Conservation (phyloP, 2,329 filamentous ascomycete species). For the Botrytis hyacinthi region DNA sequence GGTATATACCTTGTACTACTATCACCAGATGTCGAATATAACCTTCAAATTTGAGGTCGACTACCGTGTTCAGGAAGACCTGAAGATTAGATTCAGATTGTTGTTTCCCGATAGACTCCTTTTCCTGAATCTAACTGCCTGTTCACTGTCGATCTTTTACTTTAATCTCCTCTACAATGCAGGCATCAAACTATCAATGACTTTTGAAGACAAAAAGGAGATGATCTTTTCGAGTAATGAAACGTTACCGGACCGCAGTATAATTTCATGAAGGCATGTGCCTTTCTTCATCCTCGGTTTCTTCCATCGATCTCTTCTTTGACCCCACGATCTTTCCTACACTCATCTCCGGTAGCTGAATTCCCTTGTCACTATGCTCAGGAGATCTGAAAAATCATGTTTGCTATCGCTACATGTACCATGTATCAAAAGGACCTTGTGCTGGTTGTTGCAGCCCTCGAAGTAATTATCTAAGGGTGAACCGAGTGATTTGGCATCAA, state of each 20-base stretch:
- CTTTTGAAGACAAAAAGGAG: background rate
- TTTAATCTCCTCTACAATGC: background rate
- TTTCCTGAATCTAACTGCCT: background rate
- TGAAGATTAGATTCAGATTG: background rate
- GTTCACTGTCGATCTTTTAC: background rate
- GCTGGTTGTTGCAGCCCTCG: background rate
- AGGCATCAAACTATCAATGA: background rate
- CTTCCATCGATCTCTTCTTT: background rate
- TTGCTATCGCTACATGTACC: background rate
- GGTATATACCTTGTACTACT: background rate
- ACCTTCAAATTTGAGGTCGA: background rate
- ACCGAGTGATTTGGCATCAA: background rate
- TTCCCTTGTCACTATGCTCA: background rate
- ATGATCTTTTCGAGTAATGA: background rate
- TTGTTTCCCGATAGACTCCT: background rate
- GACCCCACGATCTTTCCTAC: background rate
- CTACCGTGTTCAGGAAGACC: background rate
- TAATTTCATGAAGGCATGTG: background rate
- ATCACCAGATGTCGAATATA: slow-evolving; percentile 6
- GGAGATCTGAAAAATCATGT: no score
- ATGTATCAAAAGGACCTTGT: background rate
- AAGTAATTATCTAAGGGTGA: background rate
- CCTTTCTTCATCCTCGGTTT: background rate
- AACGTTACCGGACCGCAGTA: background rate
- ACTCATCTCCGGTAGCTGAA: slow-evolving; percentile 6